A percentile compares a stretch with the other conserved stretches of the same genome.
These are phyloP conservation scores for Rhododendron vialii DNA, from an alignment of 148 eudicot genomes.

Conservation along the genomic window DNA sequence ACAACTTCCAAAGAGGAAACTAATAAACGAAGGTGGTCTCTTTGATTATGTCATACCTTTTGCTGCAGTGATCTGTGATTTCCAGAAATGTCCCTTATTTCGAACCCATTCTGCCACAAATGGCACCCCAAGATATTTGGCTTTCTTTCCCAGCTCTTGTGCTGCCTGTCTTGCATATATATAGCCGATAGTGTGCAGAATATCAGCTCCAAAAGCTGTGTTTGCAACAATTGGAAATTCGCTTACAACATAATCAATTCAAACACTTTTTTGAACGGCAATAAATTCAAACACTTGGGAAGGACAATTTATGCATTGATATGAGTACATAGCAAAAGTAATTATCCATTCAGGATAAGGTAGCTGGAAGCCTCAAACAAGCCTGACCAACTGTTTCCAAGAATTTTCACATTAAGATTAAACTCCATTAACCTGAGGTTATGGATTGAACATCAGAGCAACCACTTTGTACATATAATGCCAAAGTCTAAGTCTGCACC, in stretches of 20 bases:
- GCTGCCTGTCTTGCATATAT: slow-evolving; percentile 93
- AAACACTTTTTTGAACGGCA: too few species aligned
- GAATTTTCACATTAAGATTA: neutral
- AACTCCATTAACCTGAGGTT: neutral
- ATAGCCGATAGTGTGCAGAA: slow-evolving; percentile 80
- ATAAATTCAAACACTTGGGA: neutral
- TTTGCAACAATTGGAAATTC: neutral
- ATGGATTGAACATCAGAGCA: neutral
- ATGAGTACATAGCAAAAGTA: neutral
- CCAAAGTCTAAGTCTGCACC: neutral
- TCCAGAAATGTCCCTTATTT: slow-evolving; percentile 87
- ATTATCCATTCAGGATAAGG: neutral
- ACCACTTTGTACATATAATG: neutral
- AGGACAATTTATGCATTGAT: neutral
- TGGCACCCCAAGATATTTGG: slow-evolving; percentile 81
- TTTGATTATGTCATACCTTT: slow-evolving; percentile 46
- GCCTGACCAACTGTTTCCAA: neutral
- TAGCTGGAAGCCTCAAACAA: neutral
- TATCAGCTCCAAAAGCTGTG: slow-evolving; percentile 78
- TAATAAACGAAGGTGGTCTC: neutral
- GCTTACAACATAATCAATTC: neutral
- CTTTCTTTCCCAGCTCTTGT: slow-evolving; percentile 90
- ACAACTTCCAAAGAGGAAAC: neutral
- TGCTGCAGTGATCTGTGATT: slow-evolving; percentile 89
- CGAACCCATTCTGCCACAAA: slow-evolving; percentile 96